Percentiles rank a stretch among this genome's conserved stretches.
Conservation (phyloP, 176 grass and related monocot species). For the Neostapfia colusana region DNA sequence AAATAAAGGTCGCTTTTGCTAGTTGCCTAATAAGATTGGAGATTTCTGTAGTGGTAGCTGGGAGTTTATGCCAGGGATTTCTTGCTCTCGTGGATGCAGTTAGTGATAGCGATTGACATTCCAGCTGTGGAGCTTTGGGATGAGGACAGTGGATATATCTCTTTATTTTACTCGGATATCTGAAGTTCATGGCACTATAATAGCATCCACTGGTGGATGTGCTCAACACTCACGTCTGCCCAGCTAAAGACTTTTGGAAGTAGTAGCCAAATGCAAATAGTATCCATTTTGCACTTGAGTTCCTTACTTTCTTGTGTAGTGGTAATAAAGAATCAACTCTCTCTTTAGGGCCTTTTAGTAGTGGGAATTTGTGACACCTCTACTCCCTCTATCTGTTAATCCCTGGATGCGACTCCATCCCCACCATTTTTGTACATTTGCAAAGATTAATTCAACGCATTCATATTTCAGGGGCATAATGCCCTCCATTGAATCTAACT, state of each 20-base stretch:
- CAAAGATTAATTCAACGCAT: background rate
- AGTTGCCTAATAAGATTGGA: background rate
- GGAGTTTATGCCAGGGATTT: background rate
- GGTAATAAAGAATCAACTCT: background rate
- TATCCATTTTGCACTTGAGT: background rate
- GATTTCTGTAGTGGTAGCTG: background rate
- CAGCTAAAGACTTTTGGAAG: conserved; percentile 17
- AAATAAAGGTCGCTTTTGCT: background rate
- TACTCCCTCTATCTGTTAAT: too few relatives aligned
- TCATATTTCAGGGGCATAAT: background rate
- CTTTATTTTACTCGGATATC: background rate
- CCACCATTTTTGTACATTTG: background rate
- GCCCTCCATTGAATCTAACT: background rate
- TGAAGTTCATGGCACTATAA: background rate
- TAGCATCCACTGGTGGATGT: conserved; percentile 11
- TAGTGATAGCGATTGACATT: background rate
- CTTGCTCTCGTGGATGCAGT: conserved; percentile 3
- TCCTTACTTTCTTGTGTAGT: background rate
- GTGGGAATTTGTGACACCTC: background rate
- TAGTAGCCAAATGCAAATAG: background rate
- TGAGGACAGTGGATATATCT: background rate
- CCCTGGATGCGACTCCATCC: background rate
- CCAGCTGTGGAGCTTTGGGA: background rate
- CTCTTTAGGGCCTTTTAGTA: background rate
- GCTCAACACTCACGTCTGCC: background rate